A percentile compares a stretch with the other conserved stretches of the same genome.
phyloP scores from a whole-genome alignment of 208 protist species.

The Leishmania lainsoni region DNA sequence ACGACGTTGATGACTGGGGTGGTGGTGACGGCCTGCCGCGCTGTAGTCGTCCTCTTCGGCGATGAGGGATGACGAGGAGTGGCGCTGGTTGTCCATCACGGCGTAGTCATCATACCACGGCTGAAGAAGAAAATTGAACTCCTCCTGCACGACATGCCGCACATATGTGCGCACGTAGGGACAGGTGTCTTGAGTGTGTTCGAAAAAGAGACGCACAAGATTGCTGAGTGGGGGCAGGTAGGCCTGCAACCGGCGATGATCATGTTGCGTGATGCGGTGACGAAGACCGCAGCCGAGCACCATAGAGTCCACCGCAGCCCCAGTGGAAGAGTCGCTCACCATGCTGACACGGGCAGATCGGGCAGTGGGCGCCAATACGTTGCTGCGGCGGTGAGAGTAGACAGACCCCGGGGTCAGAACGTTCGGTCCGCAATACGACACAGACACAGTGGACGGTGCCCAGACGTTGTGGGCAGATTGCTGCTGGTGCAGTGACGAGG shows the following conservation, averaged over 20 bases:
- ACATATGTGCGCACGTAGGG: conserved; percentile 64
- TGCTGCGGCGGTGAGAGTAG: conserved; percentile 26
- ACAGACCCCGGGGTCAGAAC: conserved; percentile 30
- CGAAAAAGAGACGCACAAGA: conserved; percentile 52
- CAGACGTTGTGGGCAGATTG: conserved; percentile 2
- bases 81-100: conserved; percentile 9
- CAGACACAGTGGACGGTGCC: conserved; percentile 9
- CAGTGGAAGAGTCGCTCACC: conserved; percentile 9
- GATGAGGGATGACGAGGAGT: conserved; percentile 4
- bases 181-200: conserved; percentile 68
- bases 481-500: neutral
- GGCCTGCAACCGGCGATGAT: conserved; percentile 28
- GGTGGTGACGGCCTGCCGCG: conserved; percentile 9
- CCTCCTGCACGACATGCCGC: conserved; percentile 58
- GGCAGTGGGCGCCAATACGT: conserved; percentile 20
- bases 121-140: conserved; percentile 59
- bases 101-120: conserved; percentile 46
- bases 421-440: conserved; percentile 20
- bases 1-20: neutral
- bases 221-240: conserved; percentile 56
- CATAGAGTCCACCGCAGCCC: neutral
- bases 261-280: conserved; percentile 26
- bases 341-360: conserved; percentile 17
- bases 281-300: conserved; percentile 17
- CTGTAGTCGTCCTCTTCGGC: conserved; percentile 24